phyloP scores from a whole-genome alignment of 208 protist species.

The Naegleria fowleri region DNA sequence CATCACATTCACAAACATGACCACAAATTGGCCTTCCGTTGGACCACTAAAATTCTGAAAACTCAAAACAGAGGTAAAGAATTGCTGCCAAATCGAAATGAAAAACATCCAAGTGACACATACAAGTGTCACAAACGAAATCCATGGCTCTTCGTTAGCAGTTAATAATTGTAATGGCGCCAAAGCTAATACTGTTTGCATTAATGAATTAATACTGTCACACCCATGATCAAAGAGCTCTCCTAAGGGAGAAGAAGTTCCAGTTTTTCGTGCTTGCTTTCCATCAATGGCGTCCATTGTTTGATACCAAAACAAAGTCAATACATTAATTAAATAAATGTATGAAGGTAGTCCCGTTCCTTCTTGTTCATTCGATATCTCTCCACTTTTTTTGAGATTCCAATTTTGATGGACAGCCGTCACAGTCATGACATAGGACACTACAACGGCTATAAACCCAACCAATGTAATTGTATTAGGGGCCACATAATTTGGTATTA shows the following conservation, averaged over 20 bases:
- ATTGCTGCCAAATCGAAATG: constrained; percentile 16
- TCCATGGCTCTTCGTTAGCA: background rate
- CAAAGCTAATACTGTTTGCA: background rate
- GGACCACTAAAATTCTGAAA: background rate
- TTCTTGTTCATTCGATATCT: background rate
- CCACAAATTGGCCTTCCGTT: background rate
- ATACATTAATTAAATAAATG: constrained; percentile 62
- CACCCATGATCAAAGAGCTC: constrained; percentile 92
- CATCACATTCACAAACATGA: background rate
- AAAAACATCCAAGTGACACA: background rate
- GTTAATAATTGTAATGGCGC: too few relatives aligned
- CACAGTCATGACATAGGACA: background rate
- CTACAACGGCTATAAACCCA: background rate
- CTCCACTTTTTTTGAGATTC: background rate
- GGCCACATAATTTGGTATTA: background rate
- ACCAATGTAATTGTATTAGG: background rate
- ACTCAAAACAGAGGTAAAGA: background rate
- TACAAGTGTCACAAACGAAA: background rate
- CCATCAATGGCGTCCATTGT: constrained; percentile 90
- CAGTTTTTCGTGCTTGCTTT: constrained; percentile 85
- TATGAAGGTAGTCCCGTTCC: background rate
- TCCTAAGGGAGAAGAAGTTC: constrained; percentile 74
- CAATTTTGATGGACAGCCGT: too few relatives aligned
- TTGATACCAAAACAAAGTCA: constrained; percentile 71
- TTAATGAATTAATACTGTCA: constrained; percentile 47